Evolutionary conservation across 2,329 filamentous ascomycete genomes (phyloP).

Genomic region (Cercospora zeina): DNA sequence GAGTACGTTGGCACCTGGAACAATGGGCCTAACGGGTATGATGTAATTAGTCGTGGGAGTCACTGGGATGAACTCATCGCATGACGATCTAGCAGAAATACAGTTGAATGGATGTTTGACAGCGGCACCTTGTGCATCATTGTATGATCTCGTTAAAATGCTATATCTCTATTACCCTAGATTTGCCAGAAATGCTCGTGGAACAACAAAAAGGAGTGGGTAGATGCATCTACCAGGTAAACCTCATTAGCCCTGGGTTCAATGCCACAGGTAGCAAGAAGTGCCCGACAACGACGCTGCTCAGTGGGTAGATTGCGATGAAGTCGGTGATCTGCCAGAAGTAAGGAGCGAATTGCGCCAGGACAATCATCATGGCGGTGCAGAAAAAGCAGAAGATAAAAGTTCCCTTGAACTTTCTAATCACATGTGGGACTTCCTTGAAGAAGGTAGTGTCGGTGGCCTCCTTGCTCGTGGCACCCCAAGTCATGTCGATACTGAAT

Average conservation of each 20-base stretch:
- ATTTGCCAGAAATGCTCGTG: conserved; percentile 15
- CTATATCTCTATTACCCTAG: conserved; percentile 22
- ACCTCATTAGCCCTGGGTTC: conserved; percentile 65
- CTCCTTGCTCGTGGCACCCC: conserved; percentile 62
- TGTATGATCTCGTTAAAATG: conserved; percentile 4
- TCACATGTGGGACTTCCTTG: conserved; percentile 56
- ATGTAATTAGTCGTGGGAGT: not conserved
- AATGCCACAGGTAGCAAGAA: conserved; percentile 61
- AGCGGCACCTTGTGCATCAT: conserved; percentile 5
- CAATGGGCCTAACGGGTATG: not conserved
- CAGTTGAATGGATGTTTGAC: not conserved
- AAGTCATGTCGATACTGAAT: conserved; percentile 47
- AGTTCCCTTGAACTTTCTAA: conserved; percentile 59
- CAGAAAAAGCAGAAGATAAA: conserved; percentile 53
- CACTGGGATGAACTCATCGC: not conserved
- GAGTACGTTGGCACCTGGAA: not conserved
- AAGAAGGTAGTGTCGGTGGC: conserved; percentile 59
- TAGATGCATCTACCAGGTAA: conserved; percentile 53
- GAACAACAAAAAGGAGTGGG: conserved; percentile 2
- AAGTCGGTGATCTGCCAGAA: conserved; percentile 60
- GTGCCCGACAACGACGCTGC: conserved; percentile 55
- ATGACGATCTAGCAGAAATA: not conserved
- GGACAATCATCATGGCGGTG: conserved; percentile 53
- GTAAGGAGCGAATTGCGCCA: conserved; percentile 49
- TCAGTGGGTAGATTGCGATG: conserved; percentile 61